A percentile compares a stretch with the other conserved stretches of the same genome.
These are phyloP conservation scores for Lentinus tigrinus DNA, from an alignment of 768 basidiomycete genomes.

Conservation along the genomic window DNA sequence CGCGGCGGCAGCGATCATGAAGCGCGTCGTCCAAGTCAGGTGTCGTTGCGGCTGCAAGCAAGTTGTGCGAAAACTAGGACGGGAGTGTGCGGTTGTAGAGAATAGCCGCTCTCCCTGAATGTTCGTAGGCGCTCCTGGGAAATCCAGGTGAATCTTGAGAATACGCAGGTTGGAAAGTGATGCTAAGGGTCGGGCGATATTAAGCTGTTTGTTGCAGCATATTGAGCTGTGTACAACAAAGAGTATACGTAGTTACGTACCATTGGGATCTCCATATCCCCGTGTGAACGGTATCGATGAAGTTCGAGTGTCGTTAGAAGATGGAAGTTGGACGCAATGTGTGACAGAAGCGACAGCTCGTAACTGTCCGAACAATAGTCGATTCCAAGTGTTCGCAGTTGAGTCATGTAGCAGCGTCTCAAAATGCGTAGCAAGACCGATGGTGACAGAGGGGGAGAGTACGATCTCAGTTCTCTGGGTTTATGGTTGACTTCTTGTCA, in stretches of 20 bases:
- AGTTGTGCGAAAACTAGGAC: too few relatives aligned
- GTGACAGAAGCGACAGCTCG: neutral
- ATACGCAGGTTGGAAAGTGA: neutral
- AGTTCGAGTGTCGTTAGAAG: neutral
- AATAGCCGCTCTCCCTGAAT: too few relatives aligned
- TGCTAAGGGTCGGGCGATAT: neutral
- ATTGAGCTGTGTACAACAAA: neutral
- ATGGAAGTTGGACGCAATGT: neutral
- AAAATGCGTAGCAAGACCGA: neutral
- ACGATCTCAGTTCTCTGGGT: neutral
- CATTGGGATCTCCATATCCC: neutral
- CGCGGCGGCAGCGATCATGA: slow-evolving; percentile 60
- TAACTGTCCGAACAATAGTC: neutral
- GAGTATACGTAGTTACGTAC: neutral
- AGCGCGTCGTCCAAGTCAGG: slow-evolving; percentile 68
- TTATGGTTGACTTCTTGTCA: neutral
- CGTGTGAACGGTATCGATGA: neutral
- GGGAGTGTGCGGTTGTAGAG: too few relatives aligned
- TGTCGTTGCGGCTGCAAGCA: too few relatives aligned
- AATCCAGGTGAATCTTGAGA: neutral
- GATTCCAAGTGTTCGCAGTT: neutral
- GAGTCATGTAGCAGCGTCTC: neutral
- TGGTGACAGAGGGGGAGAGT: neutral
- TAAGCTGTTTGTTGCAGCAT: neutral
- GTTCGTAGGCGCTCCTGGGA: neutral